These are phyloP conservation scores for Chlamydomonas reinhardtii DNA, from an alignment of 163 green algal species.

Conservation along the genomic window DNA sequence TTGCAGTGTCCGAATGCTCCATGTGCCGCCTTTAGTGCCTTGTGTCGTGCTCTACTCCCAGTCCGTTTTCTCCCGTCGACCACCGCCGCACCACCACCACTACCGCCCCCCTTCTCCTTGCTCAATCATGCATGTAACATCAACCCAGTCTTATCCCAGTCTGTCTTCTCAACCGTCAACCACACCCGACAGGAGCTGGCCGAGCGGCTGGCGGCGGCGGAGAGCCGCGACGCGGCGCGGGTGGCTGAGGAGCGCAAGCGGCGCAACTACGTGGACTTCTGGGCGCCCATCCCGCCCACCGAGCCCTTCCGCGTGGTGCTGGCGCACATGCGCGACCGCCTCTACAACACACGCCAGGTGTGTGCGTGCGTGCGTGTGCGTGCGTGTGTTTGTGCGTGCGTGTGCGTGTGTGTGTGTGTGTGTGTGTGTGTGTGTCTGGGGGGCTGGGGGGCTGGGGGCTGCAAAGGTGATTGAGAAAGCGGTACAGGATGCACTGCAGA, in stretches of 20 bases:
- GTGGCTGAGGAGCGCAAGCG: constrained; percentile 86
- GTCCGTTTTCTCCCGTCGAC: too few species aligned
- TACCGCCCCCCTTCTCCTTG: too few species aligned
- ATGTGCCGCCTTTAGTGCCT: too few species aligned
- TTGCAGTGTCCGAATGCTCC: too few species aligned
- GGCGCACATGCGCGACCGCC: constrained; percentile 86
- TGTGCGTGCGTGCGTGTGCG: neutral
- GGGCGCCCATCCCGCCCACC: constrained; percentile 73
- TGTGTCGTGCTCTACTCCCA: too few species aligned
- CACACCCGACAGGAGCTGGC: constrained; percentile 53
- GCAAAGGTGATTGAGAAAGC: too few species aligned
- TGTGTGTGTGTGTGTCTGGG: neutral
- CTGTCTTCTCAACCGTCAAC: neutral
- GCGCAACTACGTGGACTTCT: constrained; percentile 90
- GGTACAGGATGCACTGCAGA: too few species aligned
- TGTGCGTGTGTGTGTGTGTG: neutral
- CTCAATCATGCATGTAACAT: too few species aligned
- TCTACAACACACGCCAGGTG: constrained; percentile 76
- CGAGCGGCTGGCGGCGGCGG: constrained; percentile 55
- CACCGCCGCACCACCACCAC: too few species aligned
- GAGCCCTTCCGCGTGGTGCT: constrained; percentile 97
- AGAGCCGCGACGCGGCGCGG: constrained; percentile 60
- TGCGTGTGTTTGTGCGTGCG: neutral
- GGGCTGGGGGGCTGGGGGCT: too few species aligned
- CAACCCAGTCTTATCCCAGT: too few species aligned